A percentile compares a stretch with the other conserved stretches of the same genome.
Evolutionary conservation across 352 stramenopile species (phyloP).

Genomic region (Bremia lactucae): DNA sequence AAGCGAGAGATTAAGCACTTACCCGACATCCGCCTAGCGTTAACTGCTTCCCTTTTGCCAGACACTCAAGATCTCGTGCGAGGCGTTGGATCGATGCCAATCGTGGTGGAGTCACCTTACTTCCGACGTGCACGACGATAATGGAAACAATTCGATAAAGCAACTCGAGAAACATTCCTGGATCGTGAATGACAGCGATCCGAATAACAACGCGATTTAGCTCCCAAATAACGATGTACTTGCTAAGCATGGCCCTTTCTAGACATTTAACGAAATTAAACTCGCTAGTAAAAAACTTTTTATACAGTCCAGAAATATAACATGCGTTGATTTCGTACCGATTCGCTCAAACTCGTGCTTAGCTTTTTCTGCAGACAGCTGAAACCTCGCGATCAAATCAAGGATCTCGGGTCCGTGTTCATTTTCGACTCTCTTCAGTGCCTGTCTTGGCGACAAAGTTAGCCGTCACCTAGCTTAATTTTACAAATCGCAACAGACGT

Average conservation of each 20-base stretch:
- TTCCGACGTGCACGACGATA: conserved; percentile 40
- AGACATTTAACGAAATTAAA: conserved; percentile 3
- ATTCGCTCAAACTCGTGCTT: conserved; percentile 37
- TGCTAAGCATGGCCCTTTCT: conserved; percentile 42
- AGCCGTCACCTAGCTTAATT: not conserved
- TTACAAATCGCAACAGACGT: not conserved
- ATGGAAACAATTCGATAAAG: conserved; percentile 45
- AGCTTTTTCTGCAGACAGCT: conserved; percentile 32
- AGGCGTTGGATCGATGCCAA: conserved; percentile 41
- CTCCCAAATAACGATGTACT: conserved; percentile 26
- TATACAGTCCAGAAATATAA: not conserved
- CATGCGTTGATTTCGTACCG: conserved; percentile 14
- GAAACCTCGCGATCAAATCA: conserved; percentile 36
- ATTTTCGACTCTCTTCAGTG: conserved; percentile 33
- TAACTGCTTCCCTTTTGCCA: conserved; percentile 56
- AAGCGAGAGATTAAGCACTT: too few species aligned
- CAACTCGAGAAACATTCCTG: conserved; percentile 55
- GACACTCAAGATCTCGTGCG: conserved; percentile 27
- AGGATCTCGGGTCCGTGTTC: conserved; percentile 28
- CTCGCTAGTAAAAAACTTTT: not conserved
- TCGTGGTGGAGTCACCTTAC: conserved; percentile 46
- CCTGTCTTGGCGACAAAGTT: conserved; percentile 15
- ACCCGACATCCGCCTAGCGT: conserved; percentile 62
- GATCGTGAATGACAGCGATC: conserved; percentile 33
- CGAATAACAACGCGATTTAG: conserved; percentile 25